Percentiles rank a stretch among this genome's conserved stretches.
Conservation (phyloP, 805 yeast species). For the Lipomyces sp. region DNA sequence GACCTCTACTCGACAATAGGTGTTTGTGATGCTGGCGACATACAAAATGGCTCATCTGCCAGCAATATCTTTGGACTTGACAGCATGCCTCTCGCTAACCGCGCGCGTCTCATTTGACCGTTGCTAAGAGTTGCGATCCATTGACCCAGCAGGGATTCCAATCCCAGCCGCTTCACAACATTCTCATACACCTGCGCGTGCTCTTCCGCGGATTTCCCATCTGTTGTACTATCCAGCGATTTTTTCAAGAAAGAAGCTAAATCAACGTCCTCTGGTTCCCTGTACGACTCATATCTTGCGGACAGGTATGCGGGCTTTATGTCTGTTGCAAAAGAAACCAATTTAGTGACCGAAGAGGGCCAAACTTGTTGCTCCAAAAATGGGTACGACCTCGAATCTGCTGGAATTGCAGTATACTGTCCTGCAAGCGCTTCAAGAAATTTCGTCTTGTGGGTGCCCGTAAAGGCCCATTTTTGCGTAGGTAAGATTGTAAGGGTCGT, state of each 20-base stretch:
- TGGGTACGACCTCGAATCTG: slow-evolving; percentile 61
- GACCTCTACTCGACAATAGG: not conserved
- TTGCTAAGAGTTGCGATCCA: slow-evolving; percentile 90
- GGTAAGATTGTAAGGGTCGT: slow-evolving; percentile 49
- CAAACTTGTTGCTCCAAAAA: slow-evolving; percentile 50
- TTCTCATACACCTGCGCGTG: slow-evolving; percentile 43
- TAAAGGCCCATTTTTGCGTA: slow-evolving; percentile 58
- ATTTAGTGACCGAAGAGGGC: slow-evolving; percentile 54
- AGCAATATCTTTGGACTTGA: slow-evolving; percentile 67
- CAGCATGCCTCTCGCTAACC: slow-evolving; percentile 77
- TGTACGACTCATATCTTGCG: slow-evolving; percentile 85
- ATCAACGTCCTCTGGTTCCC: slow-evolving; percentile 81
- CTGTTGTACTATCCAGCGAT: slow-evolving; percentile 50
- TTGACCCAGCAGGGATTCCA: slow-evolving; percentile 59
- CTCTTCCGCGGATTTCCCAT: slow-evolving; percentile 43
- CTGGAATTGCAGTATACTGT: slow-evolving; percentile 57
- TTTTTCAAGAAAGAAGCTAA: slow-evolving; percentile 61
- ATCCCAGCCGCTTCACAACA: slow-evolving; percentile 57
- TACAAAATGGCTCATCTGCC: slow-evolving; percentile 82
- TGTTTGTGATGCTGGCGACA: slow-evolving; percentile 3
- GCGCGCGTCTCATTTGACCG: slow-evolving; percentile 91
- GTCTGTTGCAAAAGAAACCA: slow-evolving; percentile 54
- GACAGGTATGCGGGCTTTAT: slow-evolving; percentile 68
- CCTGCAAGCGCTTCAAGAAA: slow-evolving; percentile 64
- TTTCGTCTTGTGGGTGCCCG: slow-evolving; percentile 60